phyloP scores from a whole-genome alignment of 2,329 filamentous ascomycete genomes.

The Aspergillus proliferans region DNA sequence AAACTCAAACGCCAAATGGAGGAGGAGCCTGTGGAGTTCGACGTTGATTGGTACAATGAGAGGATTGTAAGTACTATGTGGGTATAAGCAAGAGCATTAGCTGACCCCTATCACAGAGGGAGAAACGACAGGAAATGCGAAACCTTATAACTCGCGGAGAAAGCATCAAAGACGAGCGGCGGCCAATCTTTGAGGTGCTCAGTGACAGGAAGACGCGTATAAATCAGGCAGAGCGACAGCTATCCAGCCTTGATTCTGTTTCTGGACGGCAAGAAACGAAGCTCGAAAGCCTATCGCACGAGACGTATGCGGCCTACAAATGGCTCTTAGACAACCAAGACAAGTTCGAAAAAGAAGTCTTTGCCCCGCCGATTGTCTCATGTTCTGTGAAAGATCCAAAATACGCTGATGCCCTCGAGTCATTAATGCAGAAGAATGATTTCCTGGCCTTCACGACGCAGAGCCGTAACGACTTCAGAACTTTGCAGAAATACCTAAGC shows the following conservation, averaged over 20 bases:
- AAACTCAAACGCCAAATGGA: slow-evolving; percentile 58
- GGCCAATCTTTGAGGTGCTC: slow-evolving; percentile 28
- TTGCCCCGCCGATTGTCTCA: slow-evolving; percentile 71
- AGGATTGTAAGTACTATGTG: slow-evolving; percentile 54
- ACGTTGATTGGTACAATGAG: slow-evolving; percentile 64
- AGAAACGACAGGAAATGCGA: slow-evolving; percentile 42
- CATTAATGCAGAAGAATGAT: slow-evolving; percentile 49
- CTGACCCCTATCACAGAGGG: slow-evolving; percentile 43
- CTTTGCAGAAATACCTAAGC: slow-evolving; percentile 61
- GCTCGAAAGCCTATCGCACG: slow-evolving; percentile 54
- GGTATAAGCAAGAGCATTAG: slow-evolving; percentile 12
- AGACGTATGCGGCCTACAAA: slow-evolving; percentile 66
- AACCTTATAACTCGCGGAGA: slow-evolving; percentile 36
- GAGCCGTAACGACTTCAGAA: slow-evolving; percentile 65
- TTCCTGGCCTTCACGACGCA: slow-evolving; percentile 67
- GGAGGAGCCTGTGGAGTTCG: slow-evolving; percentile 60
- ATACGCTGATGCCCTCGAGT: slow-evolving; percentile 59
- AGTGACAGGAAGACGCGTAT: slow-evolving; percentile 32
- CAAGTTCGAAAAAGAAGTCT: slow-evolving; percentile 68
- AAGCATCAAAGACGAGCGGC: slow-evolving; percentile 34
- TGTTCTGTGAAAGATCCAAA: slow-evolving; percentile 70
- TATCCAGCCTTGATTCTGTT: slow-evolving; percentile 63
- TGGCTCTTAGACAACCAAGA: slow-evolving; percentile 71
- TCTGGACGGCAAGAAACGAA: slow-evolving; percentile 66
- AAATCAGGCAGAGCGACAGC: slow-evolving; percentile 40